A percentile compares a stretch with the other conserved stretches of the same genome.
Evolutionary conservation across 2,329 filamentous ascomycete genomes (phyloP).

Genomic region (Botryotinia calthae): DNA sequence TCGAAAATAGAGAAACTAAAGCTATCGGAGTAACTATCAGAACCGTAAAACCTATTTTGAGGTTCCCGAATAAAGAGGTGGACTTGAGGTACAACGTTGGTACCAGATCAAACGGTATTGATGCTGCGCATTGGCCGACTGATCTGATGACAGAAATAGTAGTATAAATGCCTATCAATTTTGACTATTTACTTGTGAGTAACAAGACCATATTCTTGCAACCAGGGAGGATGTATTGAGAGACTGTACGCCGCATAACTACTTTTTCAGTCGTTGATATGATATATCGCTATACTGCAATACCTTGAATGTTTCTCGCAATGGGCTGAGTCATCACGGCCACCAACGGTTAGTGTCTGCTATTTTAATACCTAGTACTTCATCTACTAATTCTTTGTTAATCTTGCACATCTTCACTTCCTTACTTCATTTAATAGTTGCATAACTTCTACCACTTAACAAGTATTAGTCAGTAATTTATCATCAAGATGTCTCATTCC

Average conservation of each 20-base stretch:
- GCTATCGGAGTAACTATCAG: background rate
- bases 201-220: background rate
- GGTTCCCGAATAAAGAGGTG: background rate
- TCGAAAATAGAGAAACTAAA: background rate
- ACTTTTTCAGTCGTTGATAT: background rate
- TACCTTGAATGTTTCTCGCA: background rate
- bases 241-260: background rate
- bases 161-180: background rate
- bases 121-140: background rate
- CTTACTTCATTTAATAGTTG: background rate
- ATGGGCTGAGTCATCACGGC: background rate
- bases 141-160: background rate
- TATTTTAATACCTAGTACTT: background rate
- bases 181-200: background rate
- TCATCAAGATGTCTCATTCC: background rate
- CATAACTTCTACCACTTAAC: background rate
- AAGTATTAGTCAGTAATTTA: background rate
- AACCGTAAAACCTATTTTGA: background rate
- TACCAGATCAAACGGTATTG: background rate
- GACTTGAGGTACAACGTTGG: background rate
- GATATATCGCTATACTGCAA: background rate
- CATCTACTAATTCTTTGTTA: background rate
- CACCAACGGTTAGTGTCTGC: background rate
- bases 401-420: background rate
- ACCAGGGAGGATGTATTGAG: background rate